A percentile compares a stretch with the other conserved stretches of the same genome.
Evolutionary conservation across 1,284 basidiomycete species (phyloP).

Genomic region (Cryptococcus deneoformans): DNA sequence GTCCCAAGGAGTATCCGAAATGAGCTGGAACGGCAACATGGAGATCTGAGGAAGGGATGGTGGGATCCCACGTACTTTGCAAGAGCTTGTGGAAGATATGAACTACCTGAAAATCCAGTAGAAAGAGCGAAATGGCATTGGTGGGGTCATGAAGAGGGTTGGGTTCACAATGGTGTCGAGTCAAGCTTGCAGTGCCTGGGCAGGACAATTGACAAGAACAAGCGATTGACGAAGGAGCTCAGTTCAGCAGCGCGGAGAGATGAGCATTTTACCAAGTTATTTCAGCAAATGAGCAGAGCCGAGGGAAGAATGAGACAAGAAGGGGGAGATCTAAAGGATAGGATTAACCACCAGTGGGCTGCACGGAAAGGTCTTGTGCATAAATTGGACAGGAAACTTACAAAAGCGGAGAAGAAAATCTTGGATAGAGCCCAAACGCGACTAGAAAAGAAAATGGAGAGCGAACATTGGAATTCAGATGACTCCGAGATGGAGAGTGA

Average conservation of each 20-base stretch:
- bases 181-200: neutral
- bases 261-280: neutral
- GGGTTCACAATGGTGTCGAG: neutral
- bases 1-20: constrained; percentile 5
- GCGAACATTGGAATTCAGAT: neutral
- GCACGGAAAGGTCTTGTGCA: neutral
- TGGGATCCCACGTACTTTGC: constrained; percentile 11
- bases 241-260: neutral
- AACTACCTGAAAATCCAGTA: constrained; percentile 10
- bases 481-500: neutral
- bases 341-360: constrained; percentile 1
- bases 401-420: neutral
- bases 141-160: constrained; percentile 14
- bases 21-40: constrained; percentile 15
- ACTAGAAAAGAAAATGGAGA: neutral
- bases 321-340: neutral
- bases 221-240: constrained; percentile 3
- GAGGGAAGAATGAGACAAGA: neutral
- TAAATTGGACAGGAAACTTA: neutral
- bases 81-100: constrained; percentile 13
- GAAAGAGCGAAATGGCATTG: constrained; percentile 15
- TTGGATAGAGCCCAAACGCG: neutral
- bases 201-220: constrained; percentile 1
- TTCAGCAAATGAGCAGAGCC: neutral
- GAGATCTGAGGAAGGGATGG: constrained; percentile 15